These are phyloP conservation scores for Auriscalpium vulgare DNA, from an alignment of 768 basidiomycete species.

Conservation along the genomic window DNA sequence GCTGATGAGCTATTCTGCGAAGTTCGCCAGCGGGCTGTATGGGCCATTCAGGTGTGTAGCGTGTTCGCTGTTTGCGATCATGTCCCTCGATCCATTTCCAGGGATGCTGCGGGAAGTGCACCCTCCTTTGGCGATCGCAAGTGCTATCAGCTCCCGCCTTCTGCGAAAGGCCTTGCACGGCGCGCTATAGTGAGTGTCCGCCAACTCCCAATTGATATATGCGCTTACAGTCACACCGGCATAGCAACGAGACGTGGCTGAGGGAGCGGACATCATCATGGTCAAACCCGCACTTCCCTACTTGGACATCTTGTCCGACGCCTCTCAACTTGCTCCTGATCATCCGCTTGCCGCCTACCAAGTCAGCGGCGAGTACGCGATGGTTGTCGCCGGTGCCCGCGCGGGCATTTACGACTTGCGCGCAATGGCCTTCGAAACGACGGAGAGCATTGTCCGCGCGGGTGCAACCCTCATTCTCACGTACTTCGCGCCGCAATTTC, in stretches of 20 bases:
- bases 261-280: slow-evolving; percentile 99
- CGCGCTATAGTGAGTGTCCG: slow-evolving; percentile 73
- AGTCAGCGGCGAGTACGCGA: slow-evolving; percentile 96
- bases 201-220: too few species aligned
- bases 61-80: not conserved
- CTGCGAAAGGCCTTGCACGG: slow-evolving; percentile 81
- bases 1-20: slow-evolving; percentile 95
- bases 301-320: slow-evolving; percentile 92
- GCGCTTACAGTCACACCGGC: not conserved
- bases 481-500: slow-evolving; percentile 95
- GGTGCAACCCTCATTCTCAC: slow-evolving; percentile 84
- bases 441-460: slow-evolving; percentile 87
- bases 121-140: slow-evolving; percentile 94
- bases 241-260: slow-evolving; percentile 78
- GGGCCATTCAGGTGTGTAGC: slow-evolving; percentile 82
- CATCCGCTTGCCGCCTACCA: slow-evolving; percentile 96
- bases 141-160: slow-evolving; percentile 94
- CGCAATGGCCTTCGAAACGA: slow-evolving; percentile 90
- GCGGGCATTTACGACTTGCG: slow-evolving; percentile 92
- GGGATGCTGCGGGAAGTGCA: slow-evolving; percentile 96
- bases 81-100: slow-evolving; percentile 22
- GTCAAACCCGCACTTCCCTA: slow-evolving; percentile 96
- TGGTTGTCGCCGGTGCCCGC: slow-evolving; percentile 89
- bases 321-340: slow-evolving; percentile 69
- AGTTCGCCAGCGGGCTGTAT: slow-evolving; percentile 92